These are phyloP conservation scores for Straminergon stramineum DNA, from an alignment of 225 moss, liverwort and hornwort species.

Conservation along the genomic window DNA sequence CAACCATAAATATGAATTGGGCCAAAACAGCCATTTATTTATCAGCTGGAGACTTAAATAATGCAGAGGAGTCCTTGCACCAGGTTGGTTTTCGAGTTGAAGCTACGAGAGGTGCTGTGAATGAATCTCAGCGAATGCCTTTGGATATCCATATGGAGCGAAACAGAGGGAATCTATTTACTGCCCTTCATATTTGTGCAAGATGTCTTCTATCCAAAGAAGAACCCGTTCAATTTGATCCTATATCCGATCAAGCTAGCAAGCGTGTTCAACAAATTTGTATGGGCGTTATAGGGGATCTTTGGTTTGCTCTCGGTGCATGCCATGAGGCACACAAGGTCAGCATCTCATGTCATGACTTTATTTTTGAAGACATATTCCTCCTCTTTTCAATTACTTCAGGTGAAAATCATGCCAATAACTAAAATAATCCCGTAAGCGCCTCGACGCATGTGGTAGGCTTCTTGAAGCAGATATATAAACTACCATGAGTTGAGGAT, in stretches of 20 bases:
- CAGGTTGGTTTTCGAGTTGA: background rate
- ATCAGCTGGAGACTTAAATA: background rate
- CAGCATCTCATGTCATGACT: background rate
- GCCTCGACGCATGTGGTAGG: background rate
- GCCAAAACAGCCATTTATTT: background rate
- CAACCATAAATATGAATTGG: background rate
- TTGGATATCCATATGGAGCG: background rate
- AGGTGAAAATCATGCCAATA: background rate
- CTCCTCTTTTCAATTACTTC: background rate
- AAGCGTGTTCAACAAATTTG: background rate
- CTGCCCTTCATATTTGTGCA: background rate
- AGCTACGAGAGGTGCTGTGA: background rate
- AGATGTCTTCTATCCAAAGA: background rate
- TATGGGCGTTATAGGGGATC: background rate
- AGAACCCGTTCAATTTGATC: background rate
- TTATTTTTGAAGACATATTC: background rate
- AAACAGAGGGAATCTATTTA: background rate
- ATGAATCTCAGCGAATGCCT: background rate
- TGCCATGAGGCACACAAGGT: background rate
- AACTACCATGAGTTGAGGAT: background rate
- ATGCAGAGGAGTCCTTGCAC: background rate
- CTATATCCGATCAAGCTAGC: background rate
- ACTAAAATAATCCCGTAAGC: background rate
- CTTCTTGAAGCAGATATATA: background rate
- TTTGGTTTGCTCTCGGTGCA: background rate